Evolutionary conservation across 805 yeast genomes (phyloP).

Genomic region (Blastobotrys robertii): DNA sequence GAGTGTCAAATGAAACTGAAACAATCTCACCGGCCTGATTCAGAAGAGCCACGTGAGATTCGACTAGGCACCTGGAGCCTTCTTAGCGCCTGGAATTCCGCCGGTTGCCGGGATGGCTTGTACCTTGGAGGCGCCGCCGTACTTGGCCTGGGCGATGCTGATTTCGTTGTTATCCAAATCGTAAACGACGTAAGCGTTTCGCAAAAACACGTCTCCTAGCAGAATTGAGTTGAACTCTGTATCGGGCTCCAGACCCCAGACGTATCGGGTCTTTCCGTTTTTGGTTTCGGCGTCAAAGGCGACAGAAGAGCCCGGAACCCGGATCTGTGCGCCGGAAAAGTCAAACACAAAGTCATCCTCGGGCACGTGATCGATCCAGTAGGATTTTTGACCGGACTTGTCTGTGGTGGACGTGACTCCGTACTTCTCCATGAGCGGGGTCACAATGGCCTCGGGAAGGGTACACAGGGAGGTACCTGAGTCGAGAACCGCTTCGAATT

Average conservation of each 20-base stretch:
- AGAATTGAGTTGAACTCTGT: conserved; percentile 3
- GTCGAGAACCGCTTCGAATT: conserved; percentile 33
- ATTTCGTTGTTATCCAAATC: conserved; percentile 10
- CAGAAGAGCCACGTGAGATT: too few species aligned
- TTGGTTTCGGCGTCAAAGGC: conserved; percentile 26
- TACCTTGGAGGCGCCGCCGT: background rate
- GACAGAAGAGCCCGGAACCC: conserved; percentile 20
- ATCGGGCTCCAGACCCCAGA: conserved; percentile 7
- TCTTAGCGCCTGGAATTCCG: too few species aligned
- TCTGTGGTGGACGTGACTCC: conserved; percentile 28
- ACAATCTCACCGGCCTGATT: too few species aligned
- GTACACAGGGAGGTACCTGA: conserved; percentile 41
- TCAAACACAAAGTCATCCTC: conserved; percentile 15
- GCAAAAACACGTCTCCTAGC: conserved; percentile 15
- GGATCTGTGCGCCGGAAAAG: conserved; percentile 18
- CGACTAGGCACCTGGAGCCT: too few species aligned
- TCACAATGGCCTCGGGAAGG: conserved; percentile 6
- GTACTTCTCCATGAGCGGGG: conserved; percentile 2
- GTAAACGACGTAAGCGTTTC: conserved; percentile 15
- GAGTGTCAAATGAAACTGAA: too few species aligned
- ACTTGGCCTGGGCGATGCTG: conserved; percentile 12
- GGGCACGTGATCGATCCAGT: conserved; percentile 21
- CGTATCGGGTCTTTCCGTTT: conserved; percentile 13
- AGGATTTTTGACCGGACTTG: conserved; percentile 27
- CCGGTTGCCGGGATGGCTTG: conserved; percentile 6